These are phyloP conservation scores for Lyophyllum decastes DNA, from an alignment of 768 basidiomycete species.

Conservation along the genomic window DNA sequence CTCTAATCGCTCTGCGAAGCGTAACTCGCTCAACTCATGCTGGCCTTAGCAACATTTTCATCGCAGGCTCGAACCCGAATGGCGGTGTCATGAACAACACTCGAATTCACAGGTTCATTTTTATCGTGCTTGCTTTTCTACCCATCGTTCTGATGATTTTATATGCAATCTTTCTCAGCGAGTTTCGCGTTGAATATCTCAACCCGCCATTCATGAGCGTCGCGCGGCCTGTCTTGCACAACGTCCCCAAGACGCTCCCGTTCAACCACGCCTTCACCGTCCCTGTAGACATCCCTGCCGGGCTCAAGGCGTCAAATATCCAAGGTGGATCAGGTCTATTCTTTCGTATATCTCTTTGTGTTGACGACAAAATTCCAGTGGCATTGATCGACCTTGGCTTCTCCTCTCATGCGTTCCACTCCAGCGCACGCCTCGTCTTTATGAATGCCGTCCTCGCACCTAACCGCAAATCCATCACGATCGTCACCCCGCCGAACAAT, in stretches of 20 bases:
- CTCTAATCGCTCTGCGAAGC: constrained; percentile 22
- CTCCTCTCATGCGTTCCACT: constrained; percentile 34
- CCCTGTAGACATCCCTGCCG: constrained; percentile 29
- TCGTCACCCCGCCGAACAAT: constrained; percentile 36
- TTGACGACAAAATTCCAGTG: constrained; percentile 21
- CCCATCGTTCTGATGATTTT: constrained; percentile 1
- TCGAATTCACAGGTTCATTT: not conserved
- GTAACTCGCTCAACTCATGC: constrained; percentile 9
- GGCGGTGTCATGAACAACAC: not conserved
- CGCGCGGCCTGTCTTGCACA: constrained; percentile 32
- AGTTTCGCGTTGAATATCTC: constrained; percentile 43
- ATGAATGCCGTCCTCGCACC: constrained; percentile 32
- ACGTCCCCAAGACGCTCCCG: constrained; percentile 34
- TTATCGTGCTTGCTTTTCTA: constrained; percentile 8
- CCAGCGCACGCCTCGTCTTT: constrained; percentile 35
- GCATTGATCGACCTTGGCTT: constrained; percentile 42
- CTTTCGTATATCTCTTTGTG: no score
- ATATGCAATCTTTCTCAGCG: constrained; percentile 25
- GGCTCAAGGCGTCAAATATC: constrained; percentile 22
- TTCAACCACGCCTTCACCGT: constrained; percentile 36
- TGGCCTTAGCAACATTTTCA: constrained; percentile 15
- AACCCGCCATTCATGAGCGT: constrained; percentile 42
- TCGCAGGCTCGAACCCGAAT: constrained; percentile 51
- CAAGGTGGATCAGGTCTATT: constrained; percentile 20
- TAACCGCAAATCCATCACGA: constrained; percentile 32